phyloP scores from a whole-genome alignment of 306 rosid species.

The Parietaria judaica region DNA sequence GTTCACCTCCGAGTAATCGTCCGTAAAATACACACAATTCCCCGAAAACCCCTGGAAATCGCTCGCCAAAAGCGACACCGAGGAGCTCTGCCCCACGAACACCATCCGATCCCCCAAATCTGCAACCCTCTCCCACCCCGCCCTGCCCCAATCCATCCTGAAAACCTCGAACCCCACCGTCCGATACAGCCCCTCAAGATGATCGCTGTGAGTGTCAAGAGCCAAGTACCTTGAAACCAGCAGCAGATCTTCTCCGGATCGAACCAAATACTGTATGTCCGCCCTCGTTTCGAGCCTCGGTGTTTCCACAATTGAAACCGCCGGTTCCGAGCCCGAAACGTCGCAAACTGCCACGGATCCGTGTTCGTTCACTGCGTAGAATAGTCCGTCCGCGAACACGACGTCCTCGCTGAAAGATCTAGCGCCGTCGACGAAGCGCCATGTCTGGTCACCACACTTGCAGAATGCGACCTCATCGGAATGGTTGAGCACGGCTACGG shows the following conservation, averaged over 20 bases:
- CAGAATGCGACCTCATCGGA: conserved; percentile 36
- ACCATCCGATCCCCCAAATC: conserved; percentile 42
- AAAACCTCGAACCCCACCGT: conserved; percentile 47
- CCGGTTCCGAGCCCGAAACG: conserved; percentile 18
- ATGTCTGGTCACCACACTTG: conserved; percentile 29
- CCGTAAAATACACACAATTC: conserved; percentile 52
- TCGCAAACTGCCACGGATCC: conserved; percentile 48
- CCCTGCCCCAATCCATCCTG: conserved; percentile 39
- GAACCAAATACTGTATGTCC: conserved; percentile 49
- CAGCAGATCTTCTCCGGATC: conserved; percentile 35
- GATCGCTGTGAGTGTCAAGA: conserved; percentile 24
- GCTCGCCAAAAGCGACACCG: conserved; percentile 38
- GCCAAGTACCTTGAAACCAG: conserved; percentile 41
- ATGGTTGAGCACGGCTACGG: conserved; percentile 45
- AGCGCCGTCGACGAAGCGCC: conserved; percentile 36
- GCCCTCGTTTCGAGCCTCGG: conserved; percentile 15
- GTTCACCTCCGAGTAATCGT: conserved; percentile 52
- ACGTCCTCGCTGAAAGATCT: conserved; percentile 43
- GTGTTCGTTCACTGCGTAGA: conserved; percentile 48
- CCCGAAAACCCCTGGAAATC: conserved; percentile 43
- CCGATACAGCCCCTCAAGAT: conserved; percentile 19
- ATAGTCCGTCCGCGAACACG: conserved; percentile 25
- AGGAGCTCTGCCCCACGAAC: conserved; percentile 56
- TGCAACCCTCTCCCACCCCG: conserved; percentile 34
- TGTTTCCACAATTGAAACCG: conserved; percentile 21